A percentile compares a stretch with the other conserved stretches of the same genome.
These are phyloP conservation scores for Tricholoma matsutake DNA, from an alignment of 768 basidiomycete species.

Conservation along the genomic window DNA sequence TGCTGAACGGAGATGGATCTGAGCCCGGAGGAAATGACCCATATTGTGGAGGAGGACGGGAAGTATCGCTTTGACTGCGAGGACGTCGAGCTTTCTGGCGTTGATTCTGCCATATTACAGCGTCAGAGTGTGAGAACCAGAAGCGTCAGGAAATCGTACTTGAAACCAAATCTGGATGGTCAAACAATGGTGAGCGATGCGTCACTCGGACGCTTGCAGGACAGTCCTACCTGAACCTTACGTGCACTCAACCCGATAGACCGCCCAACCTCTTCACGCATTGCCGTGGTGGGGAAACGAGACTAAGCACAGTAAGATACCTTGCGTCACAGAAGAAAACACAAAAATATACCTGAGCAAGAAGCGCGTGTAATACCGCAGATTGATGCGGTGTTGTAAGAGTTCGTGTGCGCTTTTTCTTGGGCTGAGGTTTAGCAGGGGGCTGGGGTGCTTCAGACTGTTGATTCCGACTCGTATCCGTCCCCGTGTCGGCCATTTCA, in stretches of 20 bases:
- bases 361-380: slow-evolving; percentile 79
- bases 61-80: slow-evolving; percentile 53
- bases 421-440: slow-evolving; percentile 44
- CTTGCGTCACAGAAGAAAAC: slow-evolving; percentile 9
- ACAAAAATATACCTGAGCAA: slow-evolving; percentile 67
- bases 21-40: slow-evolving; percentile 54
- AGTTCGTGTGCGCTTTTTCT: slow-evolving; percentile 82
- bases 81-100: slow-evolving; percentile 84
- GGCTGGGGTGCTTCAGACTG: slow-evolving; percentile 34
- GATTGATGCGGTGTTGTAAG: slow-evolving; percentile 88
- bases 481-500: slow-evolving; percentile 59
- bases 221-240: slow-evolving; percentile 75
- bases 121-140: slow-evolving; percentile 1
- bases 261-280: slow-evolving; percentile 85
- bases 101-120: slow-evolving; percentile 58
- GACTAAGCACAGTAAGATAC: slow-evolving; percentile 46
- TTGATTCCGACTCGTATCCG: slow-evolving; percentile 42
- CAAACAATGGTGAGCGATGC: not conserved
- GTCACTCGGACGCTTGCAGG: not conserved
- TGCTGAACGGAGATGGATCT: slow-evolving; percentile 24
- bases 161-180: slow-evolving; percentile 82
- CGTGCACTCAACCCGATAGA: slow-evolving; percentile 86
- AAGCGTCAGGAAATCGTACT: slow-evolving; percentile 35
- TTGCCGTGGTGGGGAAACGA: slow-evolving; percentile 83
- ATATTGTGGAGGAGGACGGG: slow-evolving; percentile 55